Percentiles rank a stretch among this genome's conserved stretches.
These are phyloP conservation scores for Taiozyma sp. DNA, from an alignment of 1,139 yeast species.

Conservation along the genomic window DNA sequence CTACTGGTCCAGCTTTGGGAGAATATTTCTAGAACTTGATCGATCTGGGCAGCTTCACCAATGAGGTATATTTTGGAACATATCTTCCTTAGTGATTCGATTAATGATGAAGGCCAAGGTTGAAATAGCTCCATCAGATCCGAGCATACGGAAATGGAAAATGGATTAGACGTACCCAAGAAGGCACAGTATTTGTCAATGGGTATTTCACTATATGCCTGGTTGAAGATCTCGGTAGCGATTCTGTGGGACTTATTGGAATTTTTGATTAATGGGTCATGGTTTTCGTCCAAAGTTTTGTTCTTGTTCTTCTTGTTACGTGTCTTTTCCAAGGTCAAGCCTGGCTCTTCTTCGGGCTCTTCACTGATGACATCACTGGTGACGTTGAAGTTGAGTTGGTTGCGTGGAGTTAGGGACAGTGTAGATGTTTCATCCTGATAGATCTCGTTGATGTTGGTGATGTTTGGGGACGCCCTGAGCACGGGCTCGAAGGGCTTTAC, in stretches of 20 bases:
- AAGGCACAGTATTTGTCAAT: slow-evolving; percentile 31
- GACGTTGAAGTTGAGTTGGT: slow-evolving; percentile 9
- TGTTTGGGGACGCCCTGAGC: slow-evolving; percentile 17
- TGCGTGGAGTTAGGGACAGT: slow-evolving; percentile 9
- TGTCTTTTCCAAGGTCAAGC: not conserved
- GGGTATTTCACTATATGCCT: slow-evolving; percentile 24
- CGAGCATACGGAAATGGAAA: slow-evolving; percentile 21
- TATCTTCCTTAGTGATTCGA: slow-evolving; percentile 53
- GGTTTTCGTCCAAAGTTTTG: not conserved
- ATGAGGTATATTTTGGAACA: slow-evolving; percentile 66
- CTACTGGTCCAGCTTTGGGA: slow-evolving; percentile 62
- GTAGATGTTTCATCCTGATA: slow-evolving; percentile 12
- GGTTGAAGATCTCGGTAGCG: slow-evolving; percentile 29
- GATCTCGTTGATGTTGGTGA: slow-evolving; percentile 17
- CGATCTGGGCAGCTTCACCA: slow-evolving; percentile 85
- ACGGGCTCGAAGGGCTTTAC: slow-evolving; percentile 4
- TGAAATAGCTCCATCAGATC: slow-evolving; percentile 26
- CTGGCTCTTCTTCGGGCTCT: slow-evolving; percentile 15
- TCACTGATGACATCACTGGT: slow-evolving; percentile 16
- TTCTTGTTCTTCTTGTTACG: not conserved
- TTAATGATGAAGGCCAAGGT: slow-evolving; percentile 35
- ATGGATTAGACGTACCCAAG: slow-evolving; percentile 26
- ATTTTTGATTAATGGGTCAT: not conserved
- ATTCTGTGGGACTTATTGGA: slow-evolving; percentile 2
- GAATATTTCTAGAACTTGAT: slow-evolving; percentile 65